Evolutionary conservation across 192 early-diverging fungal species (phyloP), one percentile per base, ranked within the genome.

Genomic region (Coemansia interrupta): DNA sequence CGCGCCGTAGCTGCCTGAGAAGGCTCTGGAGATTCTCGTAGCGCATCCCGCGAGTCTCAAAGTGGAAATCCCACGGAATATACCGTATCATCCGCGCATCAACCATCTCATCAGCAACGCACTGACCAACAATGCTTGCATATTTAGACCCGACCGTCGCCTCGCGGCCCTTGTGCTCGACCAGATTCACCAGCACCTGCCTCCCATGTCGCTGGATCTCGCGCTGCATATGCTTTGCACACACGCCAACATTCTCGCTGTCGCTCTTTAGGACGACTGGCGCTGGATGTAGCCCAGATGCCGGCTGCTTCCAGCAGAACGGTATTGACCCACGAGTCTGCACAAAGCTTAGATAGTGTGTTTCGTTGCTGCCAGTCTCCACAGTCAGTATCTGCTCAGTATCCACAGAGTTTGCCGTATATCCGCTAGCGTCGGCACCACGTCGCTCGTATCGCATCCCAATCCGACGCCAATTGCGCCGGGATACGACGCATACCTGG

Each of bases 321-420:
- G 87, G 87, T 46, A 90, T 96, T 5, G 92, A 95, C 3, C 96
- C 96, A 40, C 94, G 84, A 5, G 87, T 93, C 72, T 98, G 94
- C 17, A 97, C 80, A 80, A 92, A 95, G 26, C 91, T 91, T 3
- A 81, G 80, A 44, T 79, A 60, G 46, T 90, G 83, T 23, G 29
- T 49, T 19, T 66, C 78, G 74, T 59, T 46, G 19, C 64, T 66
- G 13, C 47, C 32, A 3, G 53, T 41, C 14, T 83, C 80, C n/a
- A 85, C 72, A 12, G 83, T 64, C 4, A 96, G 68, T 19, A 97
- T 75, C 75, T 96, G 93, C 68, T 98, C 95, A 3, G 94, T 97
- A 68, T 98, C 96, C 0, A 97, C 95, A 84, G 88, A 97, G 80
- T 98, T 98, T 28, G 96, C 89, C 2, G 93, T 90, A 56, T 90